These are phyloP conservation scores for Casuarina cunninghamiana DNA, from an alignment of 306 rosid species.

Conservation along the genomic window DNA sequence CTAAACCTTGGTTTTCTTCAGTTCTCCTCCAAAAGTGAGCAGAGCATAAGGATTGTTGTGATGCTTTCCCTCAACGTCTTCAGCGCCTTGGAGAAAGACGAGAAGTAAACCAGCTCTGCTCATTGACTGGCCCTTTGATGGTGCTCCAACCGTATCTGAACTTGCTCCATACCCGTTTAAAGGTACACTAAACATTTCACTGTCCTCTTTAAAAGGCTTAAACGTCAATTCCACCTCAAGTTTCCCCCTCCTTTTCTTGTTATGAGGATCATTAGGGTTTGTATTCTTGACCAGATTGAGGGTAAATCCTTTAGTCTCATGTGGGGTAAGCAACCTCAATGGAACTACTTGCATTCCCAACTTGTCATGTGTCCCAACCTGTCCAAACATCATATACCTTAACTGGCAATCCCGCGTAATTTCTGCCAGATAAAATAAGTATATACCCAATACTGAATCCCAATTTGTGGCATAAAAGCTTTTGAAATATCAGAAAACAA, in stretches of 20 bases:
- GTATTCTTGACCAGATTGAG: conserved; percentile 31
- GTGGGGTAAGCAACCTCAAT: conserved; percentile 17
- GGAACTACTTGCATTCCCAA: conserved; percentile 40
- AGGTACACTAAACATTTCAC: conserved; percentile 18
- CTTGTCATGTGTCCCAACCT: conserved; percentile 29
- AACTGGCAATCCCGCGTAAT: neutral
- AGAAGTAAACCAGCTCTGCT: conserved; percentile 25
- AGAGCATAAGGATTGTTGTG: conserved; percentile 29
- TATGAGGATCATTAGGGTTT: conserved; percentile 31
- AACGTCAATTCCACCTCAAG: conserved; percentile 36
- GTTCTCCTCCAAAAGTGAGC: conserved; percentile 24
- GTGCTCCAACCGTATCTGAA: neutral
- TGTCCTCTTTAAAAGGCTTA: conserved; percentile 25
- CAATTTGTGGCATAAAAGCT: neutral
- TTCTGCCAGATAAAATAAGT: neutral
- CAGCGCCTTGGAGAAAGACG: conserved; percentile 23
- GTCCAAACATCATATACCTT: neutral
- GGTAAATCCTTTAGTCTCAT: conserved; percentile 26
- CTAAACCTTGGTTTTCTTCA: conserved; percentile 31
- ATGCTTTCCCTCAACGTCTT: conserved; percentile 30
- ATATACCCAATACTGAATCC: neutral
- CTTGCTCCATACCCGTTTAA: conserved; percentile 4
- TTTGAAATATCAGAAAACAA: neutral
- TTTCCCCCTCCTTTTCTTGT: conserved; percentile 30
- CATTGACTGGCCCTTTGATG: neutral